Evolutionary conservation across 805 yeast genomes (phyloP).

Genomic region (Wickerhamiella siamensis): DNA sequence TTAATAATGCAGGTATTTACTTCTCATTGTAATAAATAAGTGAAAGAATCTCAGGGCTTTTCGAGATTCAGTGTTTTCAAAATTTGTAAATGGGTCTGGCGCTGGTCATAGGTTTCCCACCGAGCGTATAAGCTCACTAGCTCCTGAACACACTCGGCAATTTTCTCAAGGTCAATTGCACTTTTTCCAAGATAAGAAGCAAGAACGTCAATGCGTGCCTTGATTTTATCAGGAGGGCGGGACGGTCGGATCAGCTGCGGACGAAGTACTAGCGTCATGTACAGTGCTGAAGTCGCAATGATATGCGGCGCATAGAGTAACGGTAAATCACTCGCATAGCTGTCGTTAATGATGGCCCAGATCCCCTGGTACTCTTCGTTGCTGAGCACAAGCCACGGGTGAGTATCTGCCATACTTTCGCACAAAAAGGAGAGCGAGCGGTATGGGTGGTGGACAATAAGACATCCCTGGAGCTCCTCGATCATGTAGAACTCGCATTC

Average conservation of each 20-base stretch:
- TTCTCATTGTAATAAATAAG: background rate
- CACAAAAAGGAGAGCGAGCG: constrained; percentile 23
- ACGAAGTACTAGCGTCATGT: constrained; percentile 50
- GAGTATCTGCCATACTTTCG: constrained; percentile 40
- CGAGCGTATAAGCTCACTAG: constrained; percentile 63
- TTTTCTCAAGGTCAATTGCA: constrained; percentile 61
- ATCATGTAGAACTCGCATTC: constrained; percentile 90
- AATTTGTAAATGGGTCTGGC: background rate
- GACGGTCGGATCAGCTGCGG: constrained; percentile 23
- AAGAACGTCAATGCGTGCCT: constrained; percentile 38
- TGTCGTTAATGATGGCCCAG: constrained; percentile 84
- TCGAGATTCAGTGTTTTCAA: background rate
- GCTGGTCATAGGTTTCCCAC: constrained; percentile 64
- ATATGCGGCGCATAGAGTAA: constrained; percentile 80
- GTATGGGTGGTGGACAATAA: constrained; percentile 31
- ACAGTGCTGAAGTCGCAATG: constrained; percentile 68
- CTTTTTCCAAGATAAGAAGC: constrained; percentile 58
- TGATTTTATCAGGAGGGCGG: constrained; percentile 24
- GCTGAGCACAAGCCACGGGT: constrained; percentile 29
- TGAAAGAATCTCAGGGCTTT: background rate
- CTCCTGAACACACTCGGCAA: constrained; percentile 75
- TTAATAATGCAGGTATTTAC: background rate
- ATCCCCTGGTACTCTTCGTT: constrained; percentile 57
- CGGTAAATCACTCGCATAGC: constrained; percentile 76
- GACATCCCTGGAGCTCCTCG: constrained; percentile 50